phyloP scores from a whole-genome alignment of 495 filamentous ascomycete genomes.

The Trichoderma parareesei region DNA sequence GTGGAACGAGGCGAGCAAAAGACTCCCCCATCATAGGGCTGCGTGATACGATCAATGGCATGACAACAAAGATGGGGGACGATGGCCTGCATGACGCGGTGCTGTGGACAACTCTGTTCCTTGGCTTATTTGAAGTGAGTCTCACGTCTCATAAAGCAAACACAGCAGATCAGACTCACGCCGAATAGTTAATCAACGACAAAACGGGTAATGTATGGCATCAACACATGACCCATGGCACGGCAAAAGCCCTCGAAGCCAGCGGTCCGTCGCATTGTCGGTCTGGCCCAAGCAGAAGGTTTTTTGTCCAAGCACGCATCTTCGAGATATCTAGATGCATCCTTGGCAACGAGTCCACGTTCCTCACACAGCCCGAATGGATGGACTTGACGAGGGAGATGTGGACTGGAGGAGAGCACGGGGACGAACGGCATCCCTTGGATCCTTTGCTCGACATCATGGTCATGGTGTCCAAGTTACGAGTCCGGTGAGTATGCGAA shows the following conservation, averaged over 20 bases:
- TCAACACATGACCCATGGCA: background rate
- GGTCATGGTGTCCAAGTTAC: background rate
- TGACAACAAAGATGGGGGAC: background rate
- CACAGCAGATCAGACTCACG: background rate
- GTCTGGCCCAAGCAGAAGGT: background rate
- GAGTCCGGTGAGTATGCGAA: background rate
- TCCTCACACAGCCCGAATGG: background rate
- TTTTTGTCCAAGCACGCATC: constrained; percentile 1
- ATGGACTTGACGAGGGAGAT: background rate
- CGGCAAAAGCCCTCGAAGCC: background rate
- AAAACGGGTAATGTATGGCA: background rate
- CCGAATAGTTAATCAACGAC: background rate
- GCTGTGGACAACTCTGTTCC: background rate
- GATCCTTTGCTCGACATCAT: background rate
- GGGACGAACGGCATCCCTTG: background rate
- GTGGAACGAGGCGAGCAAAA: background rate
- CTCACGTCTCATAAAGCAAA: background rate
- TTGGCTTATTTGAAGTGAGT: background rate
- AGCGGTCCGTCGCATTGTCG: background rate
- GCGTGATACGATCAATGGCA: background rate
- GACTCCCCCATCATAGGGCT: background rate
- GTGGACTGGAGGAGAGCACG: background rate
- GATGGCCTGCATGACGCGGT: background rate
- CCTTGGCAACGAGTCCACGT: background rate
- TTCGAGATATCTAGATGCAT: background rate